phyloP scores from a whole-genome alignment of 2,329 filamentous ascomycete species.

The Metarhizium album region DNA sequence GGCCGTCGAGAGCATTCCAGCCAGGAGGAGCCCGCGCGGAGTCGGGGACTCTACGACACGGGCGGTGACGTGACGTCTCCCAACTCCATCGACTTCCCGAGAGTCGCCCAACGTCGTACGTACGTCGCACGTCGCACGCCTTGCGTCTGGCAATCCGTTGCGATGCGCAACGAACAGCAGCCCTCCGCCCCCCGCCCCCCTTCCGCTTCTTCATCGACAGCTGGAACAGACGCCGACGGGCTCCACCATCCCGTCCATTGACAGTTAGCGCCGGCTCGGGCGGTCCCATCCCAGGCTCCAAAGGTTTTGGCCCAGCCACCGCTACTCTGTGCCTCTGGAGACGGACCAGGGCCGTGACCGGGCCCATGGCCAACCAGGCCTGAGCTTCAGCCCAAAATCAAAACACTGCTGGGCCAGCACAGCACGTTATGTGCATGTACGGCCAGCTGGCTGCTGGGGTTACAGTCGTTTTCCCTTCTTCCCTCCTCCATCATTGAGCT shows the following conservation, averaged over 20 bases:
- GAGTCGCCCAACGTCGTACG: no score
- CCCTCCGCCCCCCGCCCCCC: no score
- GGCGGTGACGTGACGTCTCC: no score
- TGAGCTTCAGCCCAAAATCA: constrained; percentile 8
- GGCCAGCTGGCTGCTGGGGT: neutral
- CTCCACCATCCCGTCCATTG: neutral
- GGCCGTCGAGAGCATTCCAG: neutral
- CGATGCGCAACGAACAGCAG: no score
- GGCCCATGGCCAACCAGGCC: constrained; percentile 1
- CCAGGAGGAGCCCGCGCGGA: neutral
- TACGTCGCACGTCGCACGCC: no score
- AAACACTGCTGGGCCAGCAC: constrained; percentile 7
- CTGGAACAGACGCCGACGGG: neutral
- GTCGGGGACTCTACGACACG: neutral
- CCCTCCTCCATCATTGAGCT: neutral
- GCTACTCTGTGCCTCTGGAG: constrained; percentile 1
- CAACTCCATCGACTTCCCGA: no score
- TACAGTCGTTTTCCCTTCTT: neutral
- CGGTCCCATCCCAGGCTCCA: neutral
- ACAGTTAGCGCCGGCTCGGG: neutral
- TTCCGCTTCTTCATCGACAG: neutral
- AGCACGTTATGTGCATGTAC: no score
- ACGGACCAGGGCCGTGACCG: constrained; percentile 1
- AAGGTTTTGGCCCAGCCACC: constrained; percentile 5
- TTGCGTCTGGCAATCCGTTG: no score